phyloP scores from a whole-genome alignment of 805 yeast genomes.

The Starmerella vitae region DNA sequence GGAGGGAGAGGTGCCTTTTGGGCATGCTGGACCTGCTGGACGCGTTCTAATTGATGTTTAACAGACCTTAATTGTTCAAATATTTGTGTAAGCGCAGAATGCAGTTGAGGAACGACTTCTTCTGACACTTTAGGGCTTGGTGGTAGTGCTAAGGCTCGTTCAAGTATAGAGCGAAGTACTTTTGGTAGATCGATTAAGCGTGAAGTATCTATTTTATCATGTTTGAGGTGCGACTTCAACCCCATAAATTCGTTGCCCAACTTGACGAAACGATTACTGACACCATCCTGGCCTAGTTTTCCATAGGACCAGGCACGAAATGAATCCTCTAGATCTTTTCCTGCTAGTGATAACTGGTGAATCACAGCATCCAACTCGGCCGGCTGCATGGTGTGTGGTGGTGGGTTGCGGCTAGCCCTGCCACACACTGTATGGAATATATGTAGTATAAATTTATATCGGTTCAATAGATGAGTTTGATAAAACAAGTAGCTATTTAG shows the following conservation, averaged over 20 bases:
- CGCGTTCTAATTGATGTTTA: constrained; percentile 5
- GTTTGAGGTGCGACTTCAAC: constrained; percentile 64
- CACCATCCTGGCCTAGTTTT: constrained; percentile 66
- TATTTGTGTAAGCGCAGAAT: constrained; percentile 71
- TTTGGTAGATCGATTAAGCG: constrained; percentile 88
- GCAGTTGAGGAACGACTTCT: constrained; percentile 63
- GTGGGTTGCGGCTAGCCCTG: not conserved
- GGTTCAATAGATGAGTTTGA: too few relatives aligned
- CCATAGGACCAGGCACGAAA: constrained; percentile 82
- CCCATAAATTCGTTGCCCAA: constrained; percentile 88
- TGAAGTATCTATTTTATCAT: constrained; percentile 59
- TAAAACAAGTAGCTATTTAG: too few relatives aligned
- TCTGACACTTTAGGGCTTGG: constrained; percentile 78
- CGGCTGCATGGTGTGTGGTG: constrained; percentile 5
- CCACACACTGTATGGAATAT: too few relatives aligned
- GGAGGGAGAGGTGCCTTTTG: not conserved
- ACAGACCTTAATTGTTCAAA: constrained; percentile 56
- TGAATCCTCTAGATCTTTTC: constrained; percentile 61
- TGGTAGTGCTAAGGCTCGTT: constrained; percentile 69
- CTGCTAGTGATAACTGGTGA: constrained; percentile 70
- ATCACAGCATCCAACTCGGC: constrained; percentile 28
- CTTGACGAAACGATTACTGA: constrained; percentile 79
- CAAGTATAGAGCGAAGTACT: constrained; percentile 62
- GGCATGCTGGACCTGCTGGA: not conserved
- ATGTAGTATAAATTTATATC: too few relatives aligned